Base-by-base conservation (phyloP, 805 yeast species). In the Zygosaccharomyces lentus region DNA sequence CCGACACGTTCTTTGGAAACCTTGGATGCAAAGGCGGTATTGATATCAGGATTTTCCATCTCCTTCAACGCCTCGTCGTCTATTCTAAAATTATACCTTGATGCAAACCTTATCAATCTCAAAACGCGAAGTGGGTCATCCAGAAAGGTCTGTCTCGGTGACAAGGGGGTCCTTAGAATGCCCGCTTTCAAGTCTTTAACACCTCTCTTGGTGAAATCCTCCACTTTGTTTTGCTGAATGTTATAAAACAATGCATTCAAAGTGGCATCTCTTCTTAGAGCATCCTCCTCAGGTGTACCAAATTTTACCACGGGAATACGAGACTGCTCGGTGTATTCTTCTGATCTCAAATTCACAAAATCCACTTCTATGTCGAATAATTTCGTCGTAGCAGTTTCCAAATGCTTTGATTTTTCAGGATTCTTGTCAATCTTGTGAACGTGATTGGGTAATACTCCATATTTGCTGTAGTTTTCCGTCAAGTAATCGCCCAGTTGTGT, bases 41-140 rank as follows among this genome's bases (percentile, higher is more conserved):
- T 80, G 42, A 91, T 80, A 7, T 72, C 75, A 1, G 68, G 65
- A 30, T 74, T 72, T 29, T 64, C 70, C 96, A 93, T 89, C 0
- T 91, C 84, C 1, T 66, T 56, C 26, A 78, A 59, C 0, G 90
- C 79, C 0, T 73, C 75, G 0, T 62, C 55, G 7, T 82, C 95
- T 26, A 93, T 75, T 1, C 55, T 55, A 59, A 90, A 93, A 39
- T 78, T 73, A 58, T 84, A 87, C 46, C 87, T 78, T 27, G 87
- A 74, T 0, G 96, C 93, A 70, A 93, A 93, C 54, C 99, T 71
- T 23, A 93, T 77, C 46, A 93, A 68, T 50, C 99, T 73, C 46
- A 93, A 66, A 1, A 91, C 93, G 48, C 99, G 75, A 48, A 93
- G 73, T 1, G 99, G 99, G 65, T 93, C 99, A 61, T 93, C 99